A percentile compares a stretch with the other conserved stretches of the same genome.
Conservation (phyloP, 2,329 filamentous ascomycete genomes). For the Pseudopithomyces chartarum region DNA sequence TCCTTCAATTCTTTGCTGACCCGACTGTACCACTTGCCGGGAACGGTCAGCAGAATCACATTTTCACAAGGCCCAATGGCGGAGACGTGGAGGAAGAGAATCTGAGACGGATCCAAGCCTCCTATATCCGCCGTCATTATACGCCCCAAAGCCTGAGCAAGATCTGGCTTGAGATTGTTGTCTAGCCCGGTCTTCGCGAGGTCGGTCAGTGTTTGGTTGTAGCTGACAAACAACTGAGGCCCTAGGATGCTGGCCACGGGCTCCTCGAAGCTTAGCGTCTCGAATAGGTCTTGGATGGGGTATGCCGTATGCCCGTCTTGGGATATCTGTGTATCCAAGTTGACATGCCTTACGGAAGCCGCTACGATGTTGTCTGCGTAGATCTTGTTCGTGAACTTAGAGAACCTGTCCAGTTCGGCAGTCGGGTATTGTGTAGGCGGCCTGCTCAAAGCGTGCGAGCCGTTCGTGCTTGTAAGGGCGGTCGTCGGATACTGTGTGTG, state of each 20-base stretch:
- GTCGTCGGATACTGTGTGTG: background rate
- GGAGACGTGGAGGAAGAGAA: background rate
- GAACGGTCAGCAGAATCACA: background rate
- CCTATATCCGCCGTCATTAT: background rate
- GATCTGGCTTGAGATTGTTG: background rate
- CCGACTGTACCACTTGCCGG: background rate
- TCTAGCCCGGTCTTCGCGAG: background rate
- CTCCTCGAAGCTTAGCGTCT: background rate
- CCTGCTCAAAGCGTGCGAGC: background rate
- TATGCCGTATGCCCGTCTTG: background rate
- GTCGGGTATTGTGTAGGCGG: background rate
- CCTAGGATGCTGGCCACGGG: background rate
- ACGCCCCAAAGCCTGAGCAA: background rate
- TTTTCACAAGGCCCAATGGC: background rate
- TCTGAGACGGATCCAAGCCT: background rate
- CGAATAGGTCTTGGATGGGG: background rate
- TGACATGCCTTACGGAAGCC: background rate
- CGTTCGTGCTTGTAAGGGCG: background rate
- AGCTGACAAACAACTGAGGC: background rate
- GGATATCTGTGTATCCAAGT: background rate
- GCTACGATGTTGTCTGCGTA: background rate
- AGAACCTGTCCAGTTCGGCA: background rate
- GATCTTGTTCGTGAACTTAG: background rate
- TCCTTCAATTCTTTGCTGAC: background rate
- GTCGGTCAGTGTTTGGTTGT: background rate